Base-by-base conservation (phyloP, 352 stramenopile species). In the Globisporangium echinulatum region DNA sequence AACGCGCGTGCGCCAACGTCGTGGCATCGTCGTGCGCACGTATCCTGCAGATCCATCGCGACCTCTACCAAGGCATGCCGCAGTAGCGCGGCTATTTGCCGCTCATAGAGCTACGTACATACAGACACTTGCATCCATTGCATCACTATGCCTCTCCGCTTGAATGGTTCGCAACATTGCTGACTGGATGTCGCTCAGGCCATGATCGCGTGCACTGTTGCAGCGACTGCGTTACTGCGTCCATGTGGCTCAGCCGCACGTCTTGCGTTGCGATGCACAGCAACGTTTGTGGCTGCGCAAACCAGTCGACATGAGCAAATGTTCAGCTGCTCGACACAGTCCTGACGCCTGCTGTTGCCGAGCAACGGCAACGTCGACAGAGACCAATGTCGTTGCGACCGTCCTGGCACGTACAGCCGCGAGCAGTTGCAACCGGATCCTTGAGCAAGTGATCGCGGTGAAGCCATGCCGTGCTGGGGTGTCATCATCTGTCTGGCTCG, bases 11-110 rank as follows among this genome's bases (percentile, higher is more conserved):
- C 55, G 75, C 72, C 38, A 83, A 82, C 49, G 74, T 88, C 49
- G 70, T 84, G 38, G 59, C 70, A n/a, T 82, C 78, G 7, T 79
- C 82, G 11, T 88, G 82, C 59, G 59, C 68, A 49, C 78, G 81
- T 25, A 80, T 85, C 49, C 69, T 88, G 46, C 75, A 90, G 65
- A 87, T 89, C 52, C 82, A 82, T 49, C 62, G 69, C 14, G 77
- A 89, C 51, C 67, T 89, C 43, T 70, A 79, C 58, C 55, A 56
- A 48, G 70, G 68, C 42, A 67, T 62, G 7, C 47, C 75, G 51
- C 66, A 69, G 57, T 70, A 51, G 44, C 44, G 25, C 25, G 2
- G 25, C 25, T 33, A 33, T 33, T 33, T 33, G 25, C 25, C 25
- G 25, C 25, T 33, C 25, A 33, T 33, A 33, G 25, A 33, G 25